phyloP scores from a whole-genome alignment of 1,139 yeast genomes.

The Saccharomyces hybrid region DNA sequence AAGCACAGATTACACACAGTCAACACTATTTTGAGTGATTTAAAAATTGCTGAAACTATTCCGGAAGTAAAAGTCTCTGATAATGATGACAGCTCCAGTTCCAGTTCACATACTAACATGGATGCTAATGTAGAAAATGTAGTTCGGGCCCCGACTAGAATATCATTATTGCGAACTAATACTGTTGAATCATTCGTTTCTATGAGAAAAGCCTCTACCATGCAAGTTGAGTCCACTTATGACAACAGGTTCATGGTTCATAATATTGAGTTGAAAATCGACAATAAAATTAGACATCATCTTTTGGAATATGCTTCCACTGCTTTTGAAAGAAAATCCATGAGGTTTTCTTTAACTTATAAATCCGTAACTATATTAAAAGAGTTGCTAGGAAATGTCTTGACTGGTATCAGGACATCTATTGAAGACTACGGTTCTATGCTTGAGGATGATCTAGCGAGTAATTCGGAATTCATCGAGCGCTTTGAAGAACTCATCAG shows the following conservation, averaged over 20 bases:
- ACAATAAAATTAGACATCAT: conserved; percentile 52
- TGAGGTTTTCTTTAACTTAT: conserved; percentile 56
- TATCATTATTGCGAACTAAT: conserved; percentile 15
- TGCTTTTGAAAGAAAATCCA: conserved; percentile 50
- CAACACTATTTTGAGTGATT: conserved; percentile 30
- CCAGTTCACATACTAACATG: neutral
- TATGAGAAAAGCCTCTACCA: conserved; percentile 32
- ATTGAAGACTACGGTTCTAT: conserved; percentile 17
- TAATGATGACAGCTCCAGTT: conserved; percentile 11
- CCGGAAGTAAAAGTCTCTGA: conserved; percentile 18
- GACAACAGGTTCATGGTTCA: conserved; percentile 75
- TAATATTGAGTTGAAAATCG: conserved; percentile 65
- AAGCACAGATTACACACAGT: conserved; percentile 35
- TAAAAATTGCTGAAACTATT: conserved; percentile 29
- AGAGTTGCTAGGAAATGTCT: conserved; percentile 35
- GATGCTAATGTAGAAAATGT: neutral
- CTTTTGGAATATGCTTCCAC: conserved; percentile 52
- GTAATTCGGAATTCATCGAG: conserved; percentile 31
- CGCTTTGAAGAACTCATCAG: conserved; percentile 47
- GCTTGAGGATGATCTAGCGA: conserved; percentile 16
- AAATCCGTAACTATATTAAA: conserved; percentile 65
- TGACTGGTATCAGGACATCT: conserved; percentile 14
- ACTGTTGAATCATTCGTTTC: conserved; percentile 30
- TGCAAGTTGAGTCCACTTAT: conserved; percentile 38
- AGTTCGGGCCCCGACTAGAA: neutral